A percentile compares a stretch with the other conserved stretches of the same genome.
Evolutionary conservation across 1,284 basidiomycete species (phyloP).

Genomic region (Irpex sp.): DNA sequence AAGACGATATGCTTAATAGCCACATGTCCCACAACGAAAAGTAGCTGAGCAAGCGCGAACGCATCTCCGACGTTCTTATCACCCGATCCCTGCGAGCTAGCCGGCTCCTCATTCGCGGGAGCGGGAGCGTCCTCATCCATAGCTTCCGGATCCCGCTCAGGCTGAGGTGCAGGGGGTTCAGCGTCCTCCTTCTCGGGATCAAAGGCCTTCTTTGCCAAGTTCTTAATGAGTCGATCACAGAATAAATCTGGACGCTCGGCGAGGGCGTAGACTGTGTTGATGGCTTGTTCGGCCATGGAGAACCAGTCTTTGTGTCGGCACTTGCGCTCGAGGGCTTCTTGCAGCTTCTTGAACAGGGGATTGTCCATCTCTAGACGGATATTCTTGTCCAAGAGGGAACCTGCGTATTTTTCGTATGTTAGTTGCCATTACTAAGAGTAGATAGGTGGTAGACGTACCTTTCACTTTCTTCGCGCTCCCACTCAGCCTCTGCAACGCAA

Average conservation of each 20-base stretch:
- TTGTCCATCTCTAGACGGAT: constrained; percentile 88
- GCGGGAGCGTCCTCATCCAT: constrained; percentile 38
- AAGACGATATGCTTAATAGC: constrained; percentile 98
- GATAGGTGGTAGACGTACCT: constrained; percentile 45
- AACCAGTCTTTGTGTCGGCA: constrained; percentile 92
- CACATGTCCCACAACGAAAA: constrained; percentile 95
- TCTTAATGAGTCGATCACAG: constrained; percentile 81
- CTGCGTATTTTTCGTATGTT: constrained; percentile 31
- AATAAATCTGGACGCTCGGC: constrained; percentile 91
- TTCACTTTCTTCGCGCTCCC: constrained; percentile 98
- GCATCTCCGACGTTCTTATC: constrained; percentile 68
- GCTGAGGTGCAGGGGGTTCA: constrained; percentile 14
- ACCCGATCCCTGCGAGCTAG: constrained; percentile 15
- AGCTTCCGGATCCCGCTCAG: constrained; percentile 39
- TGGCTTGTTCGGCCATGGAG: constrained; percentile 91
- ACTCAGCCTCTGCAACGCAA: constrained; percentile 88
- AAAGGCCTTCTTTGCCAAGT: constrained; percentile 76
- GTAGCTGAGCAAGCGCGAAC: constrained; percentile 85
- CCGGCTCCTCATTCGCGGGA: constrained; percentile 2
- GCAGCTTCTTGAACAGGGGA: constrained; percentile 80
- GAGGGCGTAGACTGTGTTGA: constrained; percentile 94
- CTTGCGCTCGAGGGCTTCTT: constrained; percentile 74
- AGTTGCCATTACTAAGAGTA: background rate
- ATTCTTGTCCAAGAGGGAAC: constrained; percentile 85
- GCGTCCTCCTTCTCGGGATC: constrained; percentile 15